phyloP scores from a whole-genome alignment of 1,284 basidiomycete species.

The Cutaneotrichosporon daszewskae region DNA sequence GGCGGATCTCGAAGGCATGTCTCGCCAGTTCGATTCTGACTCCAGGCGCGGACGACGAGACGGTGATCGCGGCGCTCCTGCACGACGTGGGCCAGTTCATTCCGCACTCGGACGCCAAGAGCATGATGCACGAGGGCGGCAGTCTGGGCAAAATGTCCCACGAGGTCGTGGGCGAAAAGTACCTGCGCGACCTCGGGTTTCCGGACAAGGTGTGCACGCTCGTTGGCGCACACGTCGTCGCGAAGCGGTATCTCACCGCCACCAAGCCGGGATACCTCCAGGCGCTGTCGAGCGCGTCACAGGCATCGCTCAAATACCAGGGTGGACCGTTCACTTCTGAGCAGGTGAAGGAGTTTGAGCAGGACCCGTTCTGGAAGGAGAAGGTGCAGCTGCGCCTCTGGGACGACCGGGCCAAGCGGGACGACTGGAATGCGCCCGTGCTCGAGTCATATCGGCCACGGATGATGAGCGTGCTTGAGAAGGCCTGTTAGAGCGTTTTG shows the following conservation, averaged over 20 bases:
- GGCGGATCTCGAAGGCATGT: slow-evolving; percentile 4
- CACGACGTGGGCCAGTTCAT: slow-evolving; percentile 42
- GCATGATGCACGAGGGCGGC: slow-evolving; percentile 20
- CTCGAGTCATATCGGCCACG: slow-evolving; percentile 18
- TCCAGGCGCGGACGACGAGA: slow-evolving; percentile 28
- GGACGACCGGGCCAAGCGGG: slow-evolving; percentile 35
- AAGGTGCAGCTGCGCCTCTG: slow-evolving; percentile 32
- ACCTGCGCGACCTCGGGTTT: slow-evolving; percentile 30
- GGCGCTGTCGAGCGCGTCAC: slow-evolving; percentile 24
- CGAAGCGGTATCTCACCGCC: slow-evolving; percentile 33
- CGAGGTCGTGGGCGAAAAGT: slow-evolving; percentile 31
- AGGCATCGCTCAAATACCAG: slow-evolving; percentile 25
- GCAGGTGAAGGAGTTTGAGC: slow-evolving; percentile 26
- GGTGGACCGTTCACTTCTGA: slow-evolving; percentile 30
- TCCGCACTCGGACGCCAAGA: slow-evolving; percentile 21
- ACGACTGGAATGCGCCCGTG: slow-evolving; percentile 19
- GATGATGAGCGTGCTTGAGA: slow-evolving; percentile 13
- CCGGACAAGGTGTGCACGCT: slow-evolving; percentile 28
- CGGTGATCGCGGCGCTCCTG: slow-evolving; percentile 36
- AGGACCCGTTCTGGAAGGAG: slow-evolving; percentile 25
- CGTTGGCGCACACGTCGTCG: slow-evolving; percentile 37
- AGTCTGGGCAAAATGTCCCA: slow-evolving; percentile 29
- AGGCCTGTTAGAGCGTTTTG: too few species aligned
- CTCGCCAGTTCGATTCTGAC: slow-evolving; percentile 1
- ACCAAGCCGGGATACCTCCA: slow-evolving; percentile 23